These are phyloP conservation scores for Clitoria ternatea DNA, from an alignment of 306 rosid genomes.

Conservation along the genomic window DNA sequence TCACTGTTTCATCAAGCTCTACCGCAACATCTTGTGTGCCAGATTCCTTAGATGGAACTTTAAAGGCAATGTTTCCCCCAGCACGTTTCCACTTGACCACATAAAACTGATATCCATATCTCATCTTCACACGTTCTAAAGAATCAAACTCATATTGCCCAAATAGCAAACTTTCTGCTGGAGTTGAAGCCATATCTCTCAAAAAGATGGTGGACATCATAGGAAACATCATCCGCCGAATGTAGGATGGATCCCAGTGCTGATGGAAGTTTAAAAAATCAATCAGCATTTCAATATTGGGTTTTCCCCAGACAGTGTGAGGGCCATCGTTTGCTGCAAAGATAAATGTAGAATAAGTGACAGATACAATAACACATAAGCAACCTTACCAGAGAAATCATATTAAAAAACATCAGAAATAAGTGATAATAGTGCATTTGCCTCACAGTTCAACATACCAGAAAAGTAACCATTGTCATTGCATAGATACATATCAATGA, in stretches of 20 bases:
- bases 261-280: conserved; percentile 70
- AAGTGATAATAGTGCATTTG: too few species aligned
- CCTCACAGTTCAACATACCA: conserved; percentile 38
- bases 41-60: conserved; percentile 34
- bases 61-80: neutral
- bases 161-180: conserved; percentile 38
- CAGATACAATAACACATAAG: neutral
- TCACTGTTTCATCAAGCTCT: conserved; percentile 43
- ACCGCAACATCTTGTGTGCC: conserved; percentile 38
- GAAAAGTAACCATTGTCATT: conserved; percentile 51
- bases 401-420: neutral
- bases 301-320: conserved; percentile 54
- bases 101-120: conserved; percentile 58
- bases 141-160: conserved; percentile 76
- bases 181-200: conserved; percentile 51
- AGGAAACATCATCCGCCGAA: conserved; percentile 62
- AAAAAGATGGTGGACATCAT: conserved; percentile 79
- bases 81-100: conserved; percentile 71
- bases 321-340: conserved; percentile 53
- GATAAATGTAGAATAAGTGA: conserved; percentile 5
- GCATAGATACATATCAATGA: conserved; percentile 67
- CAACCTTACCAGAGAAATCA: neutral
- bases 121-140: conserved; percentile 57
- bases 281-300: conserved; percentile 55
- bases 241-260: conserved; percentile 71